phyloP scores from a whole-genome alignment of 345 rosid genomes.

The Sonneratia alba region DNA sequence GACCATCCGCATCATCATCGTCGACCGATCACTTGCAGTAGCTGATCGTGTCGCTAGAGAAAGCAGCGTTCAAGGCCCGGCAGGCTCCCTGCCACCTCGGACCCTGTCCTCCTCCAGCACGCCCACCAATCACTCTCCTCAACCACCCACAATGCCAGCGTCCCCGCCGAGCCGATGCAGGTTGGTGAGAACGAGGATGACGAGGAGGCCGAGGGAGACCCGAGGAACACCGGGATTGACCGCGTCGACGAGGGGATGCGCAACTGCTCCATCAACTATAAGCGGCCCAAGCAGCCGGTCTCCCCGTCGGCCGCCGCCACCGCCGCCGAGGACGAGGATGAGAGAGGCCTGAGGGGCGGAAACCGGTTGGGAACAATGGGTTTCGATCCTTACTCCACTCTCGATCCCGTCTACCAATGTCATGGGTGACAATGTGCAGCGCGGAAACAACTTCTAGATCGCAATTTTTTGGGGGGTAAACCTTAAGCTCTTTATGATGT shows the following conservation, averaged over 20 bases:
- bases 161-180: conserved; percentile 55
- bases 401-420: conserved; percentile 75
- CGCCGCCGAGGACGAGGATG: conserved; percentile 32
- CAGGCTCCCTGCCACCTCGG: conserved; percentile 12
- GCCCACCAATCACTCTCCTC: conserved; percentile 42
- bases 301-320: conserved; percentile 49
- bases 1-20: not conserved
- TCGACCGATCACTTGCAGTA: conserved; percentile 16
- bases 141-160: conserved; percentile 12
- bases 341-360: conserved; percentile 8
- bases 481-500: too few relatives aligned
- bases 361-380: too few relatives aligned
- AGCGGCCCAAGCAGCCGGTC: conserved; percentile 63
- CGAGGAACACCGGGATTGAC: conserved; percentile 23
- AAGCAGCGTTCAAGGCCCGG: conserved; percentile 54
- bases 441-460: not conserved
- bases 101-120: conserved; percentile 29
- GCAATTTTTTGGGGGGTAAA: too few relatives aligned
- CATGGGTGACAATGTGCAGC: conserved; percentile 32
- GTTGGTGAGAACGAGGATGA: conserved; percentile 35
- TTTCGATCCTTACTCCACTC: conserved; percentile 11
- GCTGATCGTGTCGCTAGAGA: conserved; percentile 47
- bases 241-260: conserved; percentile 66
- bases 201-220: conserved; percentile 25
- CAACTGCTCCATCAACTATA: conserved; percentile 66